Conservation (phyloP, 345 rosid species). For the Laguncularia racemosa region DNA sequence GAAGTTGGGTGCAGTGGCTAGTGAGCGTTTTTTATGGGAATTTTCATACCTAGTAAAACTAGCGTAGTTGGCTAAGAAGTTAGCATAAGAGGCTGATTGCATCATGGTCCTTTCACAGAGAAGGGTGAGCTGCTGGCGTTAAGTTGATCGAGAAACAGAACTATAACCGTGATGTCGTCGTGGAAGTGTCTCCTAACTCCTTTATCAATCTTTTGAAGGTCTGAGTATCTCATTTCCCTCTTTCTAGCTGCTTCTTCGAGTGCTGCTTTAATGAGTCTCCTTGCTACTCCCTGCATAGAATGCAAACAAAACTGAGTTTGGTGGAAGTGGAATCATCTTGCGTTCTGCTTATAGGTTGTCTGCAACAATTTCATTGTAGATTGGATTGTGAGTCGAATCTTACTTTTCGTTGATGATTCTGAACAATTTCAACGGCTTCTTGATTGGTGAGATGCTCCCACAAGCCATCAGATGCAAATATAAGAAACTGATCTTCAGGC, state of each 20-base stretch:
- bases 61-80: not conserved
- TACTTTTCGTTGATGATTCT: conserved; percentile 44
- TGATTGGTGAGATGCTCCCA: conserved; percentile 83
- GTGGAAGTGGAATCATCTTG: not conserved
- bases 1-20: too few relatives aligned
- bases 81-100: not conserved
- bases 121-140: conserved; percentile 16
- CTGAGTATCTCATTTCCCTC: conserved; percentile 78
- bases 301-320: not conserved
- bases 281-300: conserved; percentile 53
- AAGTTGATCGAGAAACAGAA: conserved; percentile 34
- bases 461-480: conserved; percentile 85
- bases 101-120: conserved; percentile 48
- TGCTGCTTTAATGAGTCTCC: conserved; percentile 59
- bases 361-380: too few relatives aligned
- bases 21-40: too few relatives aligned
- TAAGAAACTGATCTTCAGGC: conserved; percentile 59
- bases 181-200: conserved; percentile 82
- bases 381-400: conserved; percentile 6
- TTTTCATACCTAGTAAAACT: too few relatives aligned
- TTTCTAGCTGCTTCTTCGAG: conserved; percentile 73
- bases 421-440: conserved; percentile 59
- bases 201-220: conserved; percentile 46
- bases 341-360: too few relatives aligned
- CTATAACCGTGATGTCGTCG: conserved; percentile 55